These are phyloP conservation scores for Fusarium phyllophilum DNA, from an alignment of 2,329 filamentous ascomycete genomes.

Conservation along the genomic window DNA sequence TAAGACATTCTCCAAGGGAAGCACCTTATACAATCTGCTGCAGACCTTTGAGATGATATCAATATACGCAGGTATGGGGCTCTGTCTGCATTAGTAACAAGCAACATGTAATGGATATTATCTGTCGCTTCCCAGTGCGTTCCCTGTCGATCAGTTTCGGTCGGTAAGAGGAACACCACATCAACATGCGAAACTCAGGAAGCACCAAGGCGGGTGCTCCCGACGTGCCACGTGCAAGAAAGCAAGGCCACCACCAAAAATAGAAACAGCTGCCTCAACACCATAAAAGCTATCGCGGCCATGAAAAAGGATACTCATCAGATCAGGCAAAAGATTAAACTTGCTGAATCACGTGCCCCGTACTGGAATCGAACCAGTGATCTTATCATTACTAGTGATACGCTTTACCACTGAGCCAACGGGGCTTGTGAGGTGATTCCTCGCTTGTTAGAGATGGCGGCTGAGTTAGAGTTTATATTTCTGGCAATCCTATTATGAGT, in stretches of 20 bases:
- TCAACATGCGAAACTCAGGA: background rate
- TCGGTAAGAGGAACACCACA: fast-evolving
- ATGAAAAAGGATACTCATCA: background rate
- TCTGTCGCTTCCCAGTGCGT: background rate
- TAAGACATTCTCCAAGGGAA: background rate
- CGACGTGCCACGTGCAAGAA: background rate
- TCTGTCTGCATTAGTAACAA: background rate
- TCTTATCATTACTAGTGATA: conserved; percentile 43
- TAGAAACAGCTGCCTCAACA: background rate
- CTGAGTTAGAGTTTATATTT: background rate
- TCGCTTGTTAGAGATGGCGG: fast-evolving
- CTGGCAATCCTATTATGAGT: fast-evolving
- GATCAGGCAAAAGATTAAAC: background rate
- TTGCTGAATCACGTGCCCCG: conserved; percentile 14
- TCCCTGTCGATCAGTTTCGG: background rate
- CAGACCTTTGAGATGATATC: background rate
- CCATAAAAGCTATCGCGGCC: background rate
- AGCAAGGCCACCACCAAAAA: background rate
- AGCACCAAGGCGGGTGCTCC: background rate
- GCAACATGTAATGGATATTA: fast-evolving
- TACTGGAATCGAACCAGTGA: conserved; percentile 41
- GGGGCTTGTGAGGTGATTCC: conserved; percentile 33
- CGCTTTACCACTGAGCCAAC: conserved; percentile 43
- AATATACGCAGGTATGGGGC: too few species aligned
- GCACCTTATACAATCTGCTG: background rate